Evolutionary conservation across 768 basidiomycete species (phyloP), one percentile per base, ranked within the genome.

Genomic region (Wakefieldia striispora): DNA sequence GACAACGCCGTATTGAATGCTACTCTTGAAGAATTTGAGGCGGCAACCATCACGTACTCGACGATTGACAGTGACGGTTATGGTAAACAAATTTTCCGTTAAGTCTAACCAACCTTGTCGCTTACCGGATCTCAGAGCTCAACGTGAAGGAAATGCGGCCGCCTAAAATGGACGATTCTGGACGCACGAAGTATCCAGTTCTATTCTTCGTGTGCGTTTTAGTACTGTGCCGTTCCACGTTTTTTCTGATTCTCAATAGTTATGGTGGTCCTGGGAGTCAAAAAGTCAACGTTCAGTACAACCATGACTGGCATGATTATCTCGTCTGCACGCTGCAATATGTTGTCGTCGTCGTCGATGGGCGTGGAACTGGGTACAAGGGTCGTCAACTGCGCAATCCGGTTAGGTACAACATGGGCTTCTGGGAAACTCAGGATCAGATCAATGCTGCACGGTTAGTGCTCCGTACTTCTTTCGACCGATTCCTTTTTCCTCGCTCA

Each of bases 171-270:
- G 97, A 99, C 59, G 85, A 89, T 59, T 87, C 91, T 19, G 97
- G 97, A n/a, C 83, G 90, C 38, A 91, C 88, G 9, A 94, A 95
- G 66, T 98, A 99, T 62, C 91, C 97, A 1, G 93, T 97, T 19
- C 73, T 99, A 24, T 93, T 98, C 75, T 75, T 80, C 38, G 90
- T 95, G 82, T 95, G 65, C 59, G 60, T 57, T 19, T 11, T 7
- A 24, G 40, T 21, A 14, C 21, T 31, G 3, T 29, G 20, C 23
- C 27, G 21, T 27, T 21, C 1, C n/a, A 7, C 35, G 12, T 20
- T 47, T 55, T n/a, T 48, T 41, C 31, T 56, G 37, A 56, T 43
- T 50, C 38, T 52, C 29, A 49, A 31, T 59, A 91, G 88, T 10
- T 95, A 99, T 60, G 95, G 95, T 36, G 97, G 97, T 3, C 97